Base-by-base conservation (phyloP, 805 yeast species). In the Metschnikowia sp. region DNA sequence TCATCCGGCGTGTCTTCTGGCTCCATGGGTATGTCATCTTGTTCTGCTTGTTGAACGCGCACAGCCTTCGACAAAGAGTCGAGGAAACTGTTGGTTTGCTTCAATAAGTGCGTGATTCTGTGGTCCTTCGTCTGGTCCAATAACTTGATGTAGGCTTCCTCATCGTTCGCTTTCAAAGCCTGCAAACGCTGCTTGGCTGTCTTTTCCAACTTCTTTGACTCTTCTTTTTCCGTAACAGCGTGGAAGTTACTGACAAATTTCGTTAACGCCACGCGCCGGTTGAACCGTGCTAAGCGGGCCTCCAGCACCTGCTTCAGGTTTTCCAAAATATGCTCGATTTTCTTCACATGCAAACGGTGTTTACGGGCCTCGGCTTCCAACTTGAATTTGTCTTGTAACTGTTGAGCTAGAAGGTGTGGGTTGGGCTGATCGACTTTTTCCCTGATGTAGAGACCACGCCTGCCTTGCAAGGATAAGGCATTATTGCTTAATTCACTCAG, bases 141-240 rank as follows among this genome's bases (percentile, higher is more conserved):
- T 60, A 87, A 77, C 61, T 86, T 86, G 63, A 87, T 78, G 70
- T 87, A 87, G 2, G 94, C 94, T 62, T 87, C 96, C 66, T 87
- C 95, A 71, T 87, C 96, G 63, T 87, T 86, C 13, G 91, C 87
- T 65, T 84, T 86, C 74, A 87, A 79, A 29, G 94, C 94, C 60
- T 84, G 90, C 67, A 87, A 78, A 79, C 96, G 85, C 63, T 86
- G 91, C 61, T 84, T 86, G n/a, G 95, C 95, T 29, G 83, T 86
- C 62, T 80, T 82, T 65, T 87, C 94, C 51, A 84, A 67, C 64
- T 84, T 78, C 69, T 79, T 85, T 51, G 82, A 79, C 65, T 86
- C 94, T 47, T 87, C 96, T 62, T 79, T 83, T 62, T 86, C 94
- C 26, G 82, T 75, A 47, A 69, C 68, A 49, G 68, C 70, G 56